Evolutionary conservation across 768 basidiomycete genomes (phyloP), one percentile per base, ranked within the genome.

Genomic region (Vararia minispora): DNA sequence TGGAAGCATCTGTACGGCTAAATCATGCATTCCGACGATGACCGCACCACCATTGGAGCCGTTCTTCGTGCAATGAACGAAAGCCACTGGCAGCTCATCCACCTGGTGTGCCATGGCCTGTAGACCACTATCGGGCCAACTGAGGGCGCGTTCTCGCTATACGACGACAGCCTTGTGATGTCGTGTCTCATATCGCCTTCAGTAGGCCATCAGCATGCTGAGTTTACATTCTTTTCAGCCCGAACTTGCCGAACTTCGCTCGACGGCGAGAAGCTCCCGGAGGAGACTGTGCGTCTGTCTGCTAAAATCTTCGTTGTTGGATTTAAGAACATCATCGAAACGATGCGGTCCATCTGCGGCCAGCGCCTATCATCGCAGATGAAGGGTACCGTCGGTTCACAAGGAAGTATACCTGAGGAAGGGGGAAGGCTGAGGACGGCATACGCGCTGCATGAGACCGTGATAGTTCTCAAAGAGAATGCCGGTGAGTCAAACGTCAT

Each of bases 281-380:
- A 48, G 22, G 41, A 48, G 26, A 40, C 35, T 9, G 24, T 48
- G n/a, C 41, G 40, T 32, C 45, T 46, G 17, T 41, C 47, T 2
- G 45, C 45, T 9, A 45, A 25, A 26, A 46, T 48, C 45, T 33
- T 45, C 6, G 33, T 42, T 11, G 38, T 35, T 18, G 44, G 41
- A 1, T 48, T 44, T 35, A 17, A 34, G 4, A 39, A 41, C 16
- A 34, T 23, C 9, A 35, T 48, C 13, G 47, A 29, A 18, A 48
- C 47, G 12, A 23, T 45, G 4, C 46, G 46, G 44, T 38, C 35
- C 18, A 46, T 48, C 37, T 23, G 25, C 11, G 46, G 46, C 21
- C 25, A 18, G 46, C 42, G 22, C 44, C 31, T 2, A 18, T 25
- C 1, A 3, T 46, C 9, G 33, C 47, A 6, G 24, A 32, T 8